Evolutionary conservation across 805 yeast genomes (phyloP).

Genomic region (Komagataella kurtzmanii): DNA sequence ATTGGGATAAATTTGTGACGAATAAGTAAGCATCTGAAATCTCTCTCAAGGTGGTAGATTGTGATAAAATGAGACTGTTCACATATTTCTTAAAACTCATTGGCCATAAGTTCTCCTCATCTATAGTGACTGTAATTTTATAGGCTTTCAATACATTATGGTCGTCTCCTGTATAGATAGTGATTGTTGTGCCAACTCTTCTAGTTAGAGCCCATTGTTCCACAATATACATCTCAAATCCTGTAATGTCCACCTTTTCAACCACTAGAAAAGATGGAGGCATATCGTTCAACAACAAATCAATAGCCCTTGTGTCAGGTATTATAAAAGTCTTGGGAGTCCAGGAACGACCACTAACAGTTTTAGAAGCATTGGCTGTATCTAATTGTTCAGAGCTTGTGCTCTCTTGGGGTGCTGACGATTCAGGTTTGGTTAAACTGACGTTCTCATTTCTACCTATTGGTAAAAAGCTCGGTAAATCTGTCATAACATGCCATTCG

Average conservation of each 20-base stretch:
- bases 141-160: conserved; percentile 47
- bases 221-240: conserved; percentile 83
- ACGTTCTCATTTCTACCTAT: not conserved
- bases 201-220: conserved; percentile 90
- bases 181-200: conserved; percentile 49
- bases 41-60: conserved; percentile 53
- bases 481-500: not conserved
- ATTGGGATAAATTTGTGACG: conserved; percentile 70
- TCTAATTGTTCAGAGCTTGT: not conserved
- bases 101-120: conserved; percentile 33
- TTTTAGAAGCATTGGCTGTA: not conserved
- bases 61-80: conserved; percentile 45
- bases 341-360: not conserved
- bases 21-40: conserved; percentile 50
- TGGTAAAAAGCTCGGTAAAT: not conserved
- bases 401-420: not conserved
- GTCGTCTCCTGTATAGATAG: conserved; percentile 77
- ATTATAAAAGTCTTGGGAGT: conserved; percentile 20
- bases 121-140: conserved; percentile 40
- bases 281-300: conserved; percentile 27
- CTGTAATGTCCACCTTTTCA: conserved; percentile 38
- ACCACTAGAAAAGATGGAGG: conserved; percentile 24
- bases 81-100: conserved; percentile 43
- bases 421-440: not conserved
- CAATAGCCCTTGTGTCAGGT: conserved; percentile 47